Evolutionary conservation across 2,329 filamentous ascomycete genomes (phyloP), one percentile per base, ranked within the genome.

Genomic region (Nemania abortiva): DNA sequence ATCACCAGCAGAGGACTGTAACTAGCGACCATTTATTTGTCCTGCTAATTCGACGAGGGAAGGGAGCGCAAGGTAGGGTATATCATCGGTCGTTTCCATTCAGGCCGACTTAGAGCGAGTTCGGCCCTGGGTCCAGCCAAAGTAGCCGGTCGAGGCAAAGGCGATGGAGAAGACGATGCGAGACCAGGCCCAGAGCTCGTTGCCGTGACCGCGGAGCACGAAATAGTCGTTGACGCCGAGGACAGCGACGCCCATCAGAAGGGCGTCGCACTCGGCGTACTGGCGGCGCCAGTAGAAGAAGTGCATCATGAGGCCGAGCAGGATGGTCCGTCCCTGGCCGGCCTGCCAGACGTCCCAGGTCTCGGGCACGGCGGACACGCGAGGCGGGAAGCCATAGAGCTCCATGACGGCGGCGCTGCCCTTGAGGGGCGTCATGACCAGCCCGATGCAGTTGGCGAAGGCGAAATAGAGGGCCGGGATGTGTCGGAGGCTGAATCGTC

Each of bases 271-370:
- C 20, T 34, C 66, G 45, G 63, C 66, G 52, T 66, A 66, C 63
- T 66, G 57, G 15, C 63, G 45, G n/a, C 49, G 55, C 63, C 63
- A 66, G 53, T 66, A 69, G 15, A 69, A 69, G 34, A 39, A 29
- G 52, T 66, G 66, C 66, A 69, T 63, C 34, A 66, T 52, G 52
- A 66, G 29, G 5, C 66, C 63, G 57, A 69, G 66, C 20, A 69
- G 57, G 29, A 69, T 58, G 2, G 52, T 63, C 34, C 66, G 66
- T 2, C 66, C 75, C 18, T 74, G 68, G 53, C 74, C 75, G n/a
- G 75, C 74, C 58, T 74, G 70, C 76, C 76, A 79, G 11, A 74
- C 72, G 6, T 70, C 73, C 55, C 77, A 77, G 11, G 73, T 70
- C 63, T 77, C 63, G 24, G 67, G 67, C 3, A 66, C 27, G 2